A percentile compares a stretch with the other conserved stretches of the same genome.
Evolutionary conservation across 345 rosid genomes (phyloP).

Genomic region (Sonneratia caseolaris): DNA sequence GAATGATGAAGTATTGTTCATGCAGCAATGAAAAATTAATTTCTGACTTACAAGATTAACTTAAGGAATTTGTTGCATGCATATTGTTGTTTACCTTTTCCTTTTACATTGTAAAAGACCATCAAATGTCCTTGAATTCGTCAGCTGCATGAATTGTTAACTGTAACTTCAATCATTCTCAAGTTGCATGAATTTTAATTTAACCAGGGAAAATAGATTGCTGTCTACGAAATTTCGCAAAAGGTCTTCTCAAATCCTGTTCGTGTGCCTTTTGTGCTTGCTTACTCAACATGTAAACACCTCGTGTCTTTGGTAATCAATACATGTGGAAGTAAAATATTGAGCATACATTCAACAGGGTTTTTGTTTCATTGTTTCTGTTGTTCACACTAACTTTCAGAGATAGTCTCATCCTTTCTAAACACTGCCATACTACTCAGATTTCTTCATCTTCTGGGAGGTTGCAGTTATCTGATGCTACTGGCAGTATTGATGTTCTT

Average conservation of each 20-base stretch:
- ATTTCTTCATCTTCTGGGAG: slow-evolving; percentile 57
- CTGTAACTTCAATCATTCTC: background rate
- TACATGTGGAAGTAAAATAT: background rate
- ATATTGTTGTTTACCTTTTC: background rate
- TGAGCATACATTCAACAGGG: background rate
- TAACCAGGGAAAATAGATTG: background rate
- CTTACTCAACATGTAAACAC: background rate
- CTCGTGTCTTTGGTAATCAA: background rate
- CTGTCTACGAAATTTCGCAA: background rate
- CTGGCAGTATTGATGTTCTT: slow-evolving; percentile 57
- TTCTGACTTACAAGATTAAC: background rate
- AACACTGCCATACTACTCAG: slow-evolving; percentile 18
- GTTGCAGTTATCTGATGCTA: slow-evolving; percentile 66
- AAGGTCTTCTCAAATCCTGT: background rate
- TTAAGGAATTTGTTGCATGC: background rate
- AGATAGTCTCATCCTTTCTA: background rate
- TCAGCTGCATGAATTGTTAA: background rate
- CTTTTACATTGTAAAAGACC: background rate
- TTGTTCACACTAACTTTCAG: background rate
- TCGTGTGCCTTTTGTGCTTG: background rate
- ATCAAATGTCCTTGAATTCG: background rate
- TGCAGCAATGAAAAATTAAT: background rate
- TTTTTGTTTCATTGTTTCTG: background rate
- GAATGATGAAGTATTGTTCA: background rate
- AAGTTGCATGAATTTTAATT: background rate